Percentiles rank a stretch among this genome's conserved stretches.
Evolutionary conservation across 2,329 filamentous ascomycete genomes (phyloP).

Genomic region (Thermothelomyces thermophilus): DNA sequence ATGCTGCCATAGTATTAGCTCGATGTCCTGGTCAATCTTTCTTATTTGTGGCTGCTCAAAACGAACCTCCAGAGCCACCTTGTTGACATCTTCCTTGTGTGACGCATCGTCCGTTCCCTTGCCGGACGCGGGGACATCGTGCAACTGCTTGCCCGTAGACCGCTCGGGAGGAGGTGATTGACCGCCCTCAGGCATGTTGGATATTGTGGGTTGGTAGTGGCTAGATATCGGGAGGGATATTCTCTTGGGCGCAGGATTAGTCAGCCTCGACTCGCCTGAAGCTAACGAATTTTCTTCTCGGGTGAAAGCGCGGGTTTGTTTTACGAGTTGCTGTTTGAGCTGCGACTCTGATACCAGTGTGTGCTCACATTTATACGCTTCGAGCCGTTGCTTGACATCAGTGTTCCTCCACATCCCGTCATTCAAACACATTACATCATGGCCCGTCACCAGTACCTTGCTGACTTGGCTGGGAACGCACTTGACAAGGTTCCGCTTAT

Average conservation of each 20-base stretch:
- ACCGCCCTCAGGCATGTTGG: conserved; percentile 58
- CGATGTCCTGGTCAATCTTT: not conserved
- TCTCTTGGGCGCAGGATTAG: too few relatives aligned
- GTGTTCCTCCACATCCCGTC: conserved; percentile 13
- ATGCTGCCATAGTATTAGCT: conserved; percentile 30
- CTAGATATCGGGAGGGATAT: not conserved
- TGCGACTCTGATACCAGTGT: not conserved
- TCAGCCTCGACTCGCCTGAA: too few relatives aligned
- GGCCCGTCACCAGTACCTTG: conserved; percentile 3
- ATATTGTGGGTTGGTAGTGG: conserved; percentile 9
- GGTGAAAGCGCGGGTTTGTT: too few relatives aligned
- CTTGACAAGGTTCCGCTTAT: not conserved
- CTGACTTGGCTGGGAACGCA: not conserved
- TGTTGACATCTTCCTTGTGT: conserved; percentile 47
- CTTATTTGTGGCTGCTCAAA: not conserved
- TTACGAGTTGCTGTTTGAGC: not conserved
- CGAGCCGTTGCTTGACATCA: conserved; percentile 12
- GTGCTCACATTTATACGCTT: conserved; percentile 2
- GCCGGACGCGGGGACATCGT: conserved; percentile 50
- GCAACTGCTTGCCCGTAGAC: conserved; percentile 59
- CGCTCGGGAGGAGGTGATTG: conserved; percentile 70
- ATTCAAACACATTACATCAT: conserved; percentile 24
- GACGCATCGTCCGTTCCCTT: conserved; percentile 50
- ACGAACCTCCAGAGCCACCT: conserved; percentile 45
- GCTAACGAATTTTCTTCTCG: too few relatives aligned